Evolutionary conservation across 441 rosid species (phyloP), one percentile per base, ranked within the genome.

Genomic region (Aquilaria agallochum): DNA sequence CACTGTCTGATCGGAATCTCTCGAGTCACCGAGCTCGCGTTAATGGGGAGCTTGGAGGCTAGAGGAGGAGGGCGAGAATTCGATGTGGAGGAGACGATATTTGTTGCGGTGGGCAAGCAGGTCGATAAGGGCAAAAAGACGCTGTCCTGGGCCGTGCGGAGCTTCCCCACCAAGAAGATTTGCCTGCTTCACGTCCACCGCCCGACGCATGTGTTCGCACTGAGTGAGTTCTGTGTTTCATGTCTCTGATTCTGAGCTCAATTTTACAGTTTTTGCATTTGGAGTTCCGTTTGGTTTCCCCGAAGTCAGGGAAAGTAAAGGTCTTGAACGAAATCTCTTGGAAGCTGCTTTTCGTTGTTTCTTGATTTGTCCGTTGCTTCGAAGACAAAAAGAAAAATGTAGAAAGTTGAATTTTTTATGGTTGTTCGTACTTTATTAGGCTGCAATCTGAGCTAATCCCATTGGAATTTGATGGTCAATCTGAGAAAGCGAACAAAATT

Each of bases 161-260:
- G 72, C 71, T 90, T 93, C 60, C 53, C 74, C 5, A 87, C 88
- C 59, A 86, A 83, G 83, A 84, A 68, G 82, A 83, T 93, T 52
- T 87, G 93, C 48, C 52, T 93, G 73, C 87, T 93, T 60, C 86
- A 93, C 30, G 93, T 93, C 60, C 95, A 88, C 66, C 83, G 63
- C 64, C 86, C 85, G 58, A 53, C 60, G 7, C 67, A 68, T 3
- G 70, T 52, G 7, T 74, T 77, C 65, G 74, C 87, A 6, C 78
- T 79, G 62, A 76, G 96, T 93, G 77, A 83, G 88, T 78, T 70
- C 53, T 59, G 12, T 10, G 31, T 55, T 55, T 50, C 36, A 5
- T 60, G 44, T 4, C 60, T 61, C 36, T 52, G 33, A 56, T 5
- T 55, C 45, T 61, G 15, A 48, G 40, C 42, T 60, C 62, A n/a